Percentiles rank a stretch among this genome's conserved stretches.
phyloP scores from a whole-genome alignment of 257 asterid genomes.

The Solanum arcanum region DNA sequence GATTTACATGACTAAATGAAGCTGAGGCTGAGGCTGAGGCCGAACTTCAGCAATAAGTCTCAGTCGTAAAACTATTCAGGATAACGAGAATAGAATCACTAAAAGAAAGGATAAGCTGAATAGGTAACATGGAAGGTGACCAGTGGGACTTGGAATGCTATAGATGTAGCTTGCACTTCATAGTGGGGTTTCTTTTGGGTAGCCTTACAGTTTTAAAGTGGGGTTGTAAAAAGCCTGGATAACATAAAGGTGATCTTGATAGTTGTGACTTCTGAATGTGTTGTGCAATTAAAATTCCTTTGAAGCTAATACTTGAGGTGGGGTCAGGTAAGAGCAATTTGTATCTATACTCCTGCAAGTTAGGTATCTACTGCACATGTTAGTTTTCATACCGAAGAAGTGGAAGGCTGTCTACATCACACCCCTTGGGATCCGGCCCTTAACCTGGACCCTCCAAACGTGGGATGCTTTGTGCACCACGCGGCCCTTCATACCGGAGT shows the following conservation, averaged over 20 bases:
- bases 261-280: background rate
- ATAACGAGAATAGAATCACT: background rate
- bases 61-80: background rate
- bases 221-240: background rate
- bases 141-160: background rate
- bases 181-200: background rate
- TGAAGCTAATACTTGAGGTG: constrained; percentile 3
- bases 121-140: background rate
- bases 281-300: background rate
- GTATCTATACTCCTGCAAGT: background rate
- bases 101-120: background rate
- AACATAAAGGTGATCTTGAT: background rate
- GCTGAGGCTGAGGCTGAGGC: background rate
- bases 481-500: background rate
- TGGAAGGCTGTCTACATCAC: background rate
- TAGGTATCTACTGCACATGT: background rate
- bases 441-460: background rate
- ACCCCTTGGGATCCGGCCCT: background rate
- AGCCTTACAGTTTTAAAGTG: background rate
- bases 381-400: background rate
- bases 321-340: background rate
- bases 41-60: background rate
- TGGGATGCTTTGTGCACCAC: background rate
- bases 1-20: background rate
- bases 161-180: background rate